A percentile compares a stretch with the other conserved stretches of the same genome.
These are phyloP conservation scores for Xylariaceae sp. DNA, from an alignment of 2,329 filamentous ascomycete species.

Conservation along the genomic window DNA sequence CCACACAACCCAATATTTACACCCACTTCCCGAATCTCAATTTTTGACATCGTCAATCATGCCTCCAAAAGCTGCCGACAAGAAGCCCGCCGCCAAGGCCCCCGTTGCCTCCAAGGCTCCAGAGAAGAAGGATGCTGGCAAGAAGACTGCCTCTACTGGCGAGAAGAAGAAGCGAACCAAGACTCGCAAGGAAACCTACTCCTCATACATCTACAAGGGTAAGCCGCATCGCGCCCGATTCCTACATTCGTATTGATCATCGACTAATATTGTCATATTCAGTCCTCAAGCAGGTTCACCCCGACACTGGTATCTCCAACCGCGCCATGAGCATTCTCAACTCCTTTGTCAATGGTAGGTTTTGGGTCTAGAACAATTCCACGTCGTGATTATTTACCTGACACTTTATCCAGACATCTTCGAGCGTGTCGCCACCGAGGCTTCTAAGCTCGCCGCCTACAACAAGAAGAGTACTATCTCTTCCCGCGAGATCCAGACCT, in stretches of 20 bases:
- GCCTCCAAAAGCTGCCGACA: slow-evolving; percentile 96
- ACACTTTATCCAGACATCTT: slow-evolving; percentile 69
- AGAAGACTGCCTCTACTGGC: slow-evolving; percentile 95
- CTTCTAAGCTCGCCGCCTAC: slow-evolving; percentile 97
- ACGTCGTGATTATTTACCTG: slow-evolving; percentile 19
- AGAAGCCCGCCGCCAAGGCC: slow-evolving; percentile 98
- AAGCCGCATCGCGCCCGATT: slow-evolving; percentile 31
- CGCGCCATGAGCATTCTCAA: slow-evolving; percentile 99
- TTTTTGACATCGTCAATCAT: slow-evolving; percentile 53
- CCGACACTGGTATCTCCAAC: slow-evolving; percentile 99
- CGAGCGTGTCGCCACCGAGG: slow-evolving; percentile 97
- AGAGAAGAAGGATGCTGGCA: slow-evolving; percentile 99
- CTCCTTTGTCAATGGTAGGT: slow-evolving; percentile 96
- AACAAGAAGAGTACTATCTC: slow-evolving; percentile 99
- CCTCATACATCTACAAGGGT: slow-evolving; percentile 99
- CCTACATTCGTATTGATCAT: neutral
- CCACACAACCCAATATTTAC: slow-evolving; percentile 17
- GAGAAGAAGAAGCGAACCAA: slow-evolving; percentile 99
- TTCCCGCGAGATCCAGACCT: slow-evolving; percentile 98
- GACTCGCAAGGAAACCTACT: slow-evolving; percentile 99
- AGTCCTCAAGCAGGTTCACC: slow-evolving; percentile 99
- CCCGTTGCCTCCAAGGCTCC: slow-evolving; percentile 64
- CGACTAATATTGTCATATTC: slow-evolving; percentile 29
- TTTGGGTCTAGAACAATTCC: neutral
- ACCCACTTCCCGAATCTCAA: slow-evolving; percentile 16